These are phyloP conservation scores for Nannochloropsis granulata DNA, from an alignment of 108 stramenopile genomes.

Conservation along the genomic window DNA sequence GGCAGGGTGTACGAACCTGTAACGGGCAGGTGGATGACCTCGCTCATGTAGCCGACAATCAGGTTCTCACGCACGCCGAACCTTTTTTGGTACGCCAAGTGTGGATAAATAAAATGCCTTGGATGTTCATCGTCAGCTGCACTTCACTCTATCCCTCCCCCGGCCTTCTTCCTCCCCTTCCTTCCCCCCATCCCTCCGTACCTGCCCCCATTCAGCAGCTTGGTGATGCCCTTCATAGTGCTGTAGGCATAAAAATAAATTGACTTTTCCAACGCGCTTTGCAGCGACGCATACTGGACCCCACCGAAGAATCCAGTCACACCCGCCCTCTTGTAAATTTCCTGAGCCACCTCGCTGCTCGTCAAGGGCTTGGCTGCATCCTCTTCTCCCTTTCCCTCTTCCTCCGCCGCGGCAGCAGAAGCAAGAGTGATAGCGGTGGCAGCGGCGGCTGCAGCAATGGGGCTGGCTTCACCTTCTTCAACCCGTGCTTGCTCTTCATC, in stretches of 20 bases:
- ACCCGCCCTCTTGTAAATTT: neutral
- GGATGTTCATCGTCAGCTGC: too few relatives aligned
- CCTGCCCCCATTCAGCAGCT: neutral
- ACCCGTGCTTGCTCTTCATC: neutral
- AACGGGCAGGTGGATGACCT: conserved; percentile 70
- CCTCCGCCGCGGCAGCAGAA: neutral
- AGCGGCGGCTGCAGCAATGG: neutral
- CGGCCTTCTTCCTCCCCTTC: neutral
- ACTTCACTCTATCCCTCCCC: neutral
- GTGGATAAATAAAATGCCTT: too few relatives aligned
- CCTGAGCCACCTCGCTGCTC: neutral
- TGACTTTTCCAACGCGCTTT: conserved; percentile 55
- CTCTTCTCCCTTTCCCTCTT: neutral
- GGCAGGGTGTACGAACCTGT: conserved; percentile 14
- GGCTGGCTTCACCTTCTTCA: neutral
- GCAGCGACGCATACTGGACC: conserved; percentile 11
- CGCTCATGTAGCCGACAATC: conserved; percentile 50
- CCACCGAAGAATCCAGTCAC: neutral
- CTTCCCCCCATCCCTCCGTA: neutral
- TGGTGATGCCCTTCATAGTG: conserved; percentile 45
- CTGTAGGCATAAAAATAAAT: conserved; percentile 77
- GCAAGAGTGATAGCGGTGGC: neutral
- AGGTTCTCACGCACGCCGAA: conserved; percentile 36
- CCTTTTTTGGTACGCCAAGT: neutral
- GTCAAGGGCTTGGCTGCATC: neutral